These are phyloP conservation scores for Hyphopichia buzzinii DNA, from an alignment of 1,139 yeast genomes.

Conservation along the genomic window DNA sequence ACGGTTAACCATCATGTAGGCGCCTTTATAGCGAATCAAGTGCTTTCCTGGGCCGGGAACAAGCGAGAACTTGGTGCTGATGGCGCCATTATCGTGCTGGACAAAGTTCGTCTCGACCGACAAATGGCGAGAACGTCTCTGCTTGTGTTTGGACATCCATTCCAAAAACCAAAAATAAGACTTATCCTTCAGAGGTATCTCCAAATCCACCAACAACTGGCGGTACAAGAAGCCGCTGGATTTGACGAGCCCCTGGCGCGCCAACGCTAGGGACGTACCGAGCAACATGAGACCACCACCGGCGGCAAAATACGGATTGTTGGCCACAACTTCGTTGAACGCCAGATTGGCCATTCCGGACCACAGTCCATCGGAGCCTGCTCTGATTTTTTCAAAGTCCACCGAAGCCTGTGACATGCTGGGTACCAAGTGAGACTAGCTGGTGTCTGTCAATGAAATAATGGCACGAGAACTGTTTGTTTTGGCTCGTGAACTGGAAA, in stretches of 20 bases:
- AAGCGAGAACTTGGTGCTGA: conserved; percentile 79
- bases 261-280: conserved; percentile 82
- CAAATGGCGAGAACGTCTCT: conserved; percentile 75
- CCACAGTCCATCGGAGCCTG: conserved; percentile 38
- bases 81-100: conserved; percentile 93
- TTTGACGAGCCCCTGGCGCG: conserved; percentile 66
- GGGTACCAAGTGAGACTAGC: too few species aligned
- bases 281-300: conserved; percentile 95
- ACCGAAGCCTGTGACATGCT: too few species aligned
- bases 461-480: too few species aligned
- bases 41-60: conserved; percentile 99
- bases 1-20: conserved; percentile 83
- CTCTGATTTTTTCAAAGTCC: conserved; percentile 37
- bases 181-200: conserved; percentile 90
- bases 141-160: conserved; percentile 89
- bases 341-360: conserved; percentile 35
- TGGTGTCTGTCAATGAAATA: too few species aligned
- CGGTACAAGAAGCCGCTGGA: conserved; percentile 70
- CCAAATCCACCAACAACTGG: conserved; percentile 85
- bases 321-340: conserved; percentile 55
- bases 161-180: conserved; percentile 93
- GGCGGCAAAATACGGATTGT: conserved; percentile 94
- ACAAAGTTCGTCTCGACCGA: conserved; percentile 85
- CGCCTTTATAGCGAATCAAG: conserved; percentile 78
- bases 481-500: too few species aligned